Conservation (phyloP, 2,329 filamentous ascomycete species). For the Pseudogymnoascus sp. region DNA sequence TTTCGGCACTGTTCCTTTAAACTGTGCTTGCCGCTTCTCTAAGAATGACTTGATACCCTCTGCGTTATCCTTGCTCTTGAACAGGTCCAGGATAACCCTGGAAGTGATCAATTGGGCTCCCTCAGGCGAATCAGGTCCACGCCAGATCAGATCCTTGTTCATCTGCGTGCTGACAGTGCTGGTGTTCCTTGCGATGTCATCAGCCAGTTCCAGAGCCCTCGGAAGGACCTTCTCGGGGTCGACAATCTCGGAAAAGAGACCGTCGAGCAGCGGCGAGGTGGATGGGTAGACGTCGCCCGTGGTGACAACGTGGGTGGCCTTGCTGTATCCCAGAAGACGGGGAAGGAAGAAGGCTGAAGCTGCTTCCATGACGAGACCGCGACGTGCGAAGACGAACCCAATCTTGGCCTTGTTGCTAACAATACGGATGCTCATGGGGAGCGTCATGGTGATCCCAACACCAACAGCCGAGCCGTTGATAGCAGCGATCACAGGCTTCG, state of each 20-base stretch:
- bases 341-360: slow-evolving; percentile 64
- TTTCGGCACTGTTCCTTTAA: slow-evolving; percentile 46
- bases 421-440: slow-evolving; percentile 43
- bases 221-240: slow-evolving; percentile 52
- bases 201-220: slow-evolving; percentile 55
- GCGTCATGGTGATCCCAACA: slow-evolving; percentile 51
- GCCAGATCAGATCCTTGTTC: slow-evolving; percentile 63
- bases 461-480: slow-evolving; percentile 51
- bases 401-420: slow-evolving; percentile 51
- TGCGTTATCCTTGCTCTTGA: slow-evolving; percentile 46
- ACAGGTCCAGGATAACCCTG: slow-evolving; percentile 52
- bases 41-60: slow-evolving; percentile 54
- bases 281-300: slow-evolving; percentile 53
- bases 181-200: slow-evolving; percentile 56
- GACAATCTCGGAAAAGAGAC: slow-evolving; percentile 59
- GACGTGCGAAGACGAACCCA: slow-evolving; percentile 62
- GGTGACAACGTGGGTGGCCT: slow-evolving; percentile 55
- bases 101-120: slow-evolving; percentile 62
- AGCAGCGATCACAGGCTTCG: slow-evolving; percentile 48
- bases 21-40: slow-evolving; percentile 50
- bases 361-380: slow-evolving; percentile 63
- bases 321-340: slow-evolving; percentile 53
- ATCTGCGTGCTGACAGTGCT: slow-evolving; percentile 53
- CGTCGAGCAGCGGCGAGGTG: slow-evolving; percentile 41
- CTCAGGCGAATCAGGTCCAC: slow-evolving; percentile 49